Evolutionary conservation across 1,284 basidiomycete genomes (phyloP), one percentile per base, ranked within the genome.

Genomic region (Somion occarium): DNA sequence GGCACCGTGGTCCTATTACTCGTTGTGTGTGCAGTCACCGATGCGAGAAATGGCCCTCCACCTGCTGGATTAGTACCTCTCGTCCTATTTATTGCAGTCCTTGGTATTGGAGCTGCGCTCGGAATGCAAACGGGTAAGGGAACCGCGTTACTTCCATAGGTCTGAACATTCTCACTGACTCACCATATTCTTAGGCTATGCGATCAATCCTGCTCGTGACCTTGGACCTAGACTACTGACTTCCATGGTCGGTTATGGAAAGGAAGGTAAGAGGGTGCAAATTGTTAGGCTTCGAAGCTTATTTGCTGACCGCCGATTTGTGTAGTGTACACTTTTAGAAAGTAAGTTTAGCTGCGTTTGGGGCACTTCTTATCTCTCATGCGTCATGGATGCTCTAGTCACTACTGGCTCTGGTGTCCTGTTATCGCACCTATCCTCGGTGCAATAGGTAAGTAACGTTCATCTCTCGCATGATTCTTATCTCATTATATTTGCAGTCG

Each of bases 361-460:
- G 42, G 50, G 27, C 39, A 37, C 23, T 49, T 11, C 44, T 52
- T 9, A 48, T 41, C 15, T 7, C 30, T 34, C 7, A 34, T n/a
- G 30, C 30, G 19, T n/a, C 11, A 18, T 37, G 1, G 13, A 34
- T 56, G 56, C 50, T 57, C 49, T 41, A 75, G 72, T 59, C 83
- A 85, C 54, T 91, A 89, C 61, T 91, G 86, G 86, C 53, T 88
- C 13, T 91, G 88, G 88, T 83, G 82, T 57, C 79, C 84, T 12
- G 56, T 83, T 11, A 65, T 87, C 38, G 83, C 67, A 1, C 78
- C 83, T 2, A 75, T 85, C 53, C 52, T 77, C 23, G 85, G 83
- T 22, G 80, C 73, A 44, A 71, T 79, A 48, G 56, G 63, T 65
- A 30, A 48, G 63, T 59, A 5, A 19, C 25, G 23, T 20, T 5